Conservation (phyloP, 768 basidiomycete species). For the Auriscalpium vulgare region DNA sequence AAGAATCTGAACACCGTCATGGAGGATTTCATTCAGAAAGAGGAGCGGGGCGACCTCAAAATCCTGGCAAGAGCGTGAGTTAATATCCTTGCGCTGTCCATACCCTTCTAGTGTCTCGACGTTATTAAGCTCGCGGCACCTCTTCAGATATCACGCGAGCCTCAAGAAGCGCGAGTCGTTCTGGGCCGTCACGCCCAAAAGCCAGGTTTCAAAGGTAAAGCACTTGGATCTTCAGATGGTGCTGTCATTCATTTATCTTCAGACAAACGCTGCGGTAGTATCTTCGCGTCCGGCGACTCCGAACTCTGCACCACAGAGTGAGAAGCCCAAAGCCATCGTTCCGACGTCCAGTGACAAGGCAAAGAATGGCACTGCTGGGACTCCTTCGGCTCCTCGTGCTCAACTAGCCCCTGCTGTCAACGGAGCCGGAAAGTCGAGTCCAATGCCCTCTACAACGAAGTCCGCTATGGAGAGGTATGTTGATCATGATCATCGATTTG, state of each 20-base stretch:
- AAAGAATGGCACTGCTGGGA: constrained; percentile 25
- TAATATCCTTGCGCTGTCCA: not conserved
- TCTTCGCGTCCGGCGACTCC: no score
- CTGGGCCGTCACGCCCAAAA: constrained; percentile 32
- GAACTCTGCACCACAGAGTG: constrained; percentile 6
- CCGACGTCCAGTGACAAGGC: constrained; percentile 10
- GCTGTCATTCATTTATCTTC: no score
- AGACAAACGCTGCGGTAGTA: no score
- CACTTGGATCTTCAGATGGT: no score
- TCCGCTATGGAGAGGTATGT: constrained; percentile 60
- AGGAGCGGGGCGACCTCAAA: constrained; percentile 80
- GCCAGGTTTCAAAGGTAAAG: constrained; percentile 25
- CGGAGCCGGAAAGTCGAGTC: constrained; percentile 24
- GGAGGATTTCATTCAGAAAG: constrained; percentile 59
- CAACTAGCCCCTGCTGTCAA: constrained; percentile 31
- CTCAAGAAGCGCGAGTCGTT: constrained; percentile 64
- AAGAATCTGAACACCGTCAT: constrained; percentile 50
- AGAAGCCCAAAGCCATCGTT: constrained; percentile 4
- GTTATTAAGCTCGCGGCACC: constrained; percentile 1
- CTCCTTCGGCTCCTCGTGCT: constrained; percentile 53
- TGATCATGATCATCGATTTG: not conserved
- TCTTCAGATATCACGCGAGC: constrained; percentile 57
- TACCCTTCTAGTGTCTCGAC: no score
- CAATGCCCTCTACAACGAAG: constrained; percentile 35
- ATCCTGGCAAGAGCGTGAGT: constrained; percentile 71